Evolutionary conservation across 2,329 filamentous ascomycete genomes (phyloP).

Genomic region (Plectosphaerella cucumerina): DNA sequence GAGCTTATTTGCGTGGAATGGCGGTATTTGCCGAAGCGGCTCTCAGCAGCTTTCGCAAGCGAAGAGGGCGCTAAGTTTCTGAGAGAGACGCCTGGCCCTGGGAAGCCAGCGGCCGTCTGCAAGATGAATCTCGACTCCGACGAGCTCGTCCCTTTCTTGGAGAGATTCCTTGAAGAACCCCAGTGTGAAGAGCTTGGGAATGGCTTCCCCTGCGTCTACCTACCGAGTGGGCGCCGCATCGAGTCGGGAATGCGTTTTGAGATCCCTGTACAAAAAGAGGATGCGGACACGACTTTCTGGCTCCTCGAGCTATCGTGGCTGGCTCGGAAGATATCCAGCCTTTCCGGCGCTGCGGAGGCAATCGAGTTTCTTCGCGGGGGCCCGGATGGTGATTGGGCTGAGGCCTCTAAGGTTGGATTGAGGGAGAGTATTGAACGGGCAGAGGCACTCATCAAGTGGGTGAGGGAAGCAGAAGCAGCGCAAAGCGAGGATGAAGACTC

Average conservation of each 20-base stretch:
- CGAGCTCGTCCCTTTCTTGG: neutral
- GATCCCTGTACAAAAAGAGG: neutral
- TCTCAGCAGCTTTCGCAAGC: neutral
- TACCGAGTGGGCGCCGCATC: neutral
- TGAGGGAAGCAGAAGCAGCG: no score
- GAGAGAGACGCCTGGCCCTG: neutral
- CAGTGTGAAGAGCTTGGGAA: neutral
- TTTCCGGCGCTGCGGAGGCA: neutral
- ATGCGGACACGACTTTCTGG: neutral
- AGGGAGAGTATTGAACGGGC: no score
- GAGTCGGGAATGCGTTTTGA: neutral
- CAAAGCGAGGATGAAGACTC: no score
- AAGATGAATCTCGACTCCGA: neutral
- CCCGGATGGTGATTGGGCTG: no score
- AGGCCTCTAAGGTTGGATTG: no score
- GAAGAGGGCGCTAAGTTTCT: neutral
- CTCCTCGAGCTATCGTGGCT: neutral
- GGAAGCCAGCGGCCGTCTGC: neutral
- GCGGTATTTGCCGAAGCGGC: neutral
- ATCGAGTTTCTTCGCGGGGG: neutral
- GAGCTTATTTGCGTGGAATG: neutral
- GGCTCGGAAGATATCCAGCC: neutral
- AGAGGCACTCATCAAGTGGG: no score
- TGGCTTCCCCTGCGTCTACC: neutral
- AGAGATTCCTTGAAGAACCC: neutral